Base-by-base conservation (phyloP, 306 rosid species). In the Vigna trinervia region DNA sequence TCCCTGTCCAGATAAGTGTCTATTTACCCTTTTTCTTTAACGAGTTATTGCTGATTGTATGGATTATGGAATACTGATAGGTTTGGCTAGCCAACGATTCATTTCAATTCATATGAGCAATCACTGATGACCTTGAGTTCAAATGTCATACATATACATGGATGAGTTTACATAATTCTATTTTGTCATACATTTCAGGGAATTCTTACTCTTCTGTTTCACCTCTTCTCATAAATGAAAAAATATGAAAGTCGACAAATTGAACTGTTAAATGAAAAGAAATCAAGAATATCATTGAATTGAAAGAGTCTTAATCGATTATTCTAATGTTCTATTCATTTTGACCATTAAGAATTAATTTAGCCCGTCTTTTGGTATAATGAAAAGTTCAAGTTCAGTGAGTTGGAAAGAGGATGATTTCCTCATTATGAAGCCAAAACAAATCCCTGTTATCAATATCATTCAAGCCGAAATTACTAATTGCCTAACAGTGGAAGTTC, bases 21-120 rank as follows among this genome's bases (percentile, higher is more conserved):
- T 63, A n/a, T 36, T 72, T 20, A 1, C 15, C 3, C 12, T 1
- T 50, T 62, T 26, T 20, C 50, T 46, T 60, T 51, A n/a, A 69
- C 43, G 17, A 15, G 45, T 63, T 74, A 26, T 38, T 65, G 66
- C 62, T 56, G 19, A 69, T 56, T 70, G 19, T 69, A 13, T 46
- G 52, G 52, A 56, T 52, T 53, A 46, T 69, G 36, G 17, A 78
- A 4, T 36, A 60, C 60, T 43, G 74, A 19, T 39, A 39, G n/a
- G 47, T 62, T 41, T 39, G 34, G 34, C 48, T 5, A 66, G 46
- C 30, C 17, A 62, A 17, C 50, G 2, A 39, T 39, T 64, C 51
- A 11, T 62, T 34, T 63, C 48, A 34, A n/a, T 36, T 63, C 45
- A n/a, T 34, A 59, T 1, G 68, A 62, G 13, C 13, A 62, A 39